Conservation (phyloP, 163 green algal genomes). For the Trebouxia gelatinosa region DNA sequence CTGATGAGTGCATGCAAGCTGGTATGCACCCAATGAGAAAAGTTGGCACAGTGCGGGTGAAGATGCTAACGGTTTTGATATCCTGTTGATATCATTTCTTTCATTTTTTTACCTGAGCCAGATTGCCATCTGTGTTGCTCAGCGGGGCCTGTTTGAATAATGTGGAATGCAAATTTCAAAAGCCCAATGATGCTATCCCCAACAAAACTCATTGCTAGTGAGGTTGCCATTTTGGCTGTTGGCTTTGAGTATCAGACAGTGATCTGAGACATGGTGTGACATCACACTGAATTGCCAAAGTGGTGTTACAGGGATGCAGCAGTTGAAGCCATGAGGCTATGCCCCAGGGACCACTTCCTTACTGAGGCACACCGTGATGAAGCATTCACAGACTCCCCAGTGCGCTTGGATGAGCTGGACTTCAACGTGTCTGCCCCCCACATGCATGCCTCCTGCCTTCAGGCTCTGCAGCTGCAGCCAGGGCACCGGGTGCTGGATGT, state of each 20-base stretch:
- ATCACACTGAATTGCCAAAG: too few species aligned
- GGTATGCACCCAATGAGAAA: background rate
- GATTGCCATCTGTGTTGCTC: background rate
- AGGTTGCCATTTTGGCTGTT: background rate
- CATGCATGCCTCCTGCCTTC: slow-evolving; percentile 66
- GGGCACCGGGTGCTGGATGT: slow-evolving; percentile 55
- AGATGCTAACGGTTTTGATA: background rate
- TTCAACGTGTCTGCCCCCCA: slow-evolving; percentile 73
- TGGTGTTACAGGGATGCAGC: slow-evolving; percentile 42
- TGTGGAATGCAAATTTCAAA: background rate
- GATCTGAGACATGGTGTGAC: background rate
- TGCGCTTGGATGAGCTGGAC: slow-evolving; percentile 51
- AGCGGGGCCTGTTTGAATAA: background rate
- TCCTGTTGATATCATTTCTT: background rate
- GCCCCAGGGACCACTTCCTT: slow-evolving; percentile 56
- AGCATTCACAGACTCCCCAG: slow-evolving; percentile 54
- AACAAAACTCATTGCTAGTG: background rate
- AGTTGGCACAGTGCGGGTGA: background rate
- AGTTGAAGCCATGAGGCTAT: slow-evolving; percentile 48
- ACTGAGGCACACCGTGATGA: slow-evolving; percentile 43
- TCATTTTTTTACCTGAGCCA: background rate
- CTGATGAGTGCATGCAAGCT: background rate
- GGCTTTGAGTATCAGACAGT: background rate
- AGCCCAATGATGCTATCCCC: background rate
- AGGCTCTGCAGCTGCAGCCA: slow-evolving; percentile 49